Evolutionary conservation across 306 rosid genomes (phyloP), one percentile per base, ranked within the genome.

Genomic region (Malus sylvestris): DNA sequence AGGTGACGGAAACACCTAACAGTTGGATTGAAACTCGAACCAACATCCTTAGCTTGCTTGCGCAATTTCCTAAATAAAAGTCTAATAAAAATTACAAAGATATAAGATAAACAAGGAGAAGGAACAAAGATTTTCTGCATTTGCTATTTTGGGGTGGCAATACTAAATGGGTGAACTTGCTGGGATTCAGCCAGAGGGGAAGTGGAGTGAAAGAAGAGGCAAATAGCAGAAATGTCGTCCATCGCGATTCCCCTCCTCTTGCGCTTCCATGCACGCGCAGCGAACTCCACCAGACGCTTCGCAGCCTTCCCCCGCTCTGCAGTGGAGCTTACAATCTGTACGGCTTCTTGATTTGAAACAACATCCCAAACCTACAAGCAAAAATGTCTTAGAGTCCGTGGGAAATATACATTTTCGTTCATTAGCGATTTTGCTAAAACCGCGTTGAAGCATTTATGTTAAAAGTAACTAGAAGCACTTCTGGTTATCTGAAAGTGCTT

Each of bases 211-310:
- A 95, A 86, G 85, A 95, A 95, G 86, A 95, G 97, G 81, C 97
- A 92, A 67, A 95, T 88, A 10, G 97, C 97, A 27, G 99, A 95
- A 73, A 95, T 92, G 76, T 95, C 99, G 81, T 95, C 99, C 79
- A 72, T 80, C 15, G 99, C 99, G 72, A 90, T 85, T 62, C 89
- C 92, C 67, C 79, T 67, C 81, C 97, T 89, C 89, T 92, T 95
- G 63, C 90, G 92, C 81, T 88, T 92, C 99, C 99, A 95, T n/a
- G 92, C 93, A 22, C 11, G 84, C 23, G 22, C 86, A 10, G 99
- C 99, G 70, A 68, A 76, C 76, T 95, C 88, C 60, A 95, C 99
- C 70, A 95, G 77, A 16, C 85, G 76, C 69, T 87, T 91, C 0
- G 97, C 92, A 6, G 97, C 78, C 67, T 89, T 89, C 18, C 84